A percentile compares a stretch with the other conserved stretches of the same genome.
Conservation (phyloP, 2,329 filamentous ascomycete species). For the Biscogniauxia marginata region DNA sequence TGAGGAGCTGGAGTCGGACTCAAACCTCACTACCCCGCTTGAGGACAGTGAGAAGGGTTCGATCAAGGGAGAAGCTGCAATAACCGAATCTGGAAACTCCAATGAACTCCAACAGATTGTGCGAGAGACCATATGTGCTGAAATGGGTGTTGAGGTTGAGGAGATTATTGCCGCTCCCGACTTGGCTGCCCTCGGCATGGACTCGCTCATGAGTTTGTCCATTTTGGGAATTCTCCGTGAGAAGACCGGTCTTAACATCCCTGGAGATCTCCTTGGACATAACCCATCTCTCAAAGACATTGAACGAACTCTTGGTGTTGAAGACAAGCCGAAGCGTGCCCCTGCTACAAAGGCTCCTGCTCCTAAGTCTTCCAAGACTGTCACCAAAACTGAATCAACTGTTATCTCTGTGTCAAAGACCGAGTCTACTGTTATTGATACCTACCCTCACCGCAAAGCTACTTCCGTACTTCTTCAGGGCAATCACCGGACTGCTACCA, state of each 20-base stretch:
- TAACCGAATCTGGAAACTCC: constrained; percentile 38
- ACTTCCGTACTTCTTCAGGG: constrained; percentile 48
- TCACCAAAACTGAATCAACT: constrained; percentile 9
- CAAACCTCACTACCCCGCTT: constrained; percentile 51
- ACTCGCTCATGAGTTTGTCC: constrained; percentile 57
- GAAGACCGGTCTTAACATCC: constrained; percentile 51
- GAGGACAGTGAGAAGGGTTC: constrained; percentile 53
- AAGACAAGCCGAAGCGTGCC: constrained; percentile 39
- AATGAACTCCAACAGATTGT: constrained; percentile 51
- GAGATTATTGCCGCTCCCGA: constrained; percentile 57
- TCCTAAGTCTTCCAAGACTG: constrained; percentile 30
- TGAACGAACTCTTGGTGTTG: constrained; percentile 60
- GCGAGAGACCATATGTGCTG: constrained; percentile 65
- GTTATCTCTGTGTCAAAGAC: constrained; percentile 39
- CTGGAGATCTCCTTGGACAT: constrained; percentile 59
- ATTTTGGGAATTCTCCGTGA: constrained; percentile 56
- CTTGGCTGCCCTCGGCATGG: constrained; percentile 57
- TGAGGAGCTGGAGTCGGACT: constrained; percentile 49
- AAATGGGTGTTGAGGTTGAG: constrained; percentile 69
- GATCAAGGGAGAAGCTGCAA: constrained; percentile 40
- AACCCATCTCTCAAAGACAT: constrained; percentile 65
- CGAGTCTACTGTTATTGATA: constrained; percentile 37
- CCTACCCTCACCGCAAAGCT: constrained; percentile 51
- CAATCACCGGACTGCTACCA: constrained; percentile 45
- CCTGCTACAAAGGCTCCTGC: constrained; percentile 13